Evolutionary conservation across 805 yeast species (phyloP).

Genomic region (Cyberlindnera suaveolens): DNA sequence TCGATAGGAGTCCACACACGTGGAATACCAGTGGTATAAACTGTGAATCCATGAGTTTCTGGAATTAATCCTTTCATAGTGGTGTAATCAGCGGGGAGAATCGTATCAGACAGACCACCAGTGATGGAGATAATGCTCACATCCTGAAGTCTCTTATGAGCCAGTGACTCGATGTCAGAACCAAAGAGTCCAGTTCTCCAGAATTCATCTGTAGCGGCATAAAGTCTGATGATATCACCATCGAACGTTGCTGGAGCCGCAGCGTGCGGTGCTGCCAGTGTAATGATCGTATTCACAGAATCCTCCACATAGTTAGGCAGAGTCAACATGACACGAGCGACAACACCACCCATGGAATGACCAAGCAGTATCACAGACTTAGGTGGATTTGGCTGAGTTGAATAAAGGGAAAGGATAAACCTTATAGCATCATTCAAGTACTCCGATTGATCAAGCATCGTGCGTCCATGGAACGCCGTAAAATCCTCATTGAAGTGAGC

Average conservation of each 20-base stretch:
- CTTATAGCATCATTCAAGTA: constrained; percentile 81
- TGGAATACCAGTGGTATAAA: constrained; percentile 81
- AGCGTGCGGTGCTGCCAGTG: constrained; percentile 88
- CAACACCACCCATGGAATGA: constrained; percentile 98
- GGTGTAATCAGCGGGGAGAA: constrained; percentile 88
- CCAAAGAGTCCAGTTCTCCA: constrained; percentile 65
- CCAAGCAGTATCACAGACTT: constrained; percentile 73
- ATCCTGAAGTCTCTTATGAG: constrained; percentile 42
- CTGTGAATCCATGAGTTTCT: constrained; percentile 69
- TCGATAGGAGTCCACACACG: constrained; percentile 92
- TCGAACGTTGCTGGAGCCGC: constrained; percentile 92
- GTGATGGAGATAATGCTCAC: constrained; percentile 79
- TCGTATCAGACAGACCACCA: constrained; percentile 76
- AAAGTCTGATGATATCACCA: constrained; percentile 73
- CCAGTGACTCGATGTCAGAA: constrained; percentile 32
- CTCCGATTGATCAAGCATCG: constrained; percentile 90
- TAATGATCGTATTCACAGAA: constrained; percentile 77
- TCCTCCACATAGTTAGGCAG: constrained; percentile 65
- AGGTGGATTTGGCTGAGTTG: constrained; percentile 36
- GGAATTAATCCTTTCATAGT: constrained; percentile 69
- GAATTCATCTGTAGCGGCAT: constrained; percentile 66
- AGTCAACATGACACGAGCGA: constrained; percentile 78
- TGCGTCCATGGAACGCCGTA: constrained; percentile 93
- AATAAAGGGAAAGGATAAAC: constrained; percentile 67
- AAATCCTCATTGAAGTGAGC: constrained; percentile 95